These are phyloP conservation scores for Botryobasidium botryosum DNA, from an alignment of 768 basidiomycete species.

Conservation along the genomic window DNA sequence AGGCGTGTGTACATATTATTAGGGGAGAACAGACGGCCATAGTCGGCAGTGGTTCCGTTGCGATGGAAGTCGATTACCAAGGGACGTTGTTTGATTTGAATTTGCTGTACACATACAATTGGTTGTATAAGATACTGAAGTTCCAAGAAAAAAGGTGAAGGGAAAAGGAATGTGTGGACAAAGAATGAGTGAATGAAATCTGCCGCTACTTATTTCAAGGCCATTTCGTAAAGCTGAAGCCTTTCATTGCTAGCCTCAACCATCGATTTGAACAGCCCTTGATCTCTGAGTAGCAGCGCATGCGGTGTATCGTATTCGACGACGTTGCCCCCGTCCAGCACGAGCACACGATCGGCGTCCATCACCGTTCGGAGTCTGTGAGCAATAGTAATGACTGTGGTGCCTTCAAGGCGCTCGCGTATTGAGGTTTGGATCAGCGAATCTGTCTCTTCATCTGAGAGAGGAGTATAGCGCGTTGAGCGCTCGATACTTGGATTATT, in stretches of 20 bases:
- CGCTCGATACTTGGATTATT: conserved; percentile 10
- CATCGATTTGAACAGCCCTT: conserved; percentile 14
- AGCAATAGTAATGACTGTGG: conserved; percentile 30
- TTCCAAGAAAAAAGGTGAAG: no score
- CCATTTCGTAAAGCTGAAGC: neutral
- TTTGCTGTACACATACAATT: no score
- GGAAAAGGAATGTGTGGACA: neutral
- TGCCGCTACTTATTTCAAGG: neutral
- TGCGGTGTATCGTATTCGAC: neutral
- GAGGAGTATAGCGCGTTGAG: neutral
- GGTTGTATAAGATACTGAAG: no score
- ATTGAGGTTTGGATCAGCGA: conserved; percentile 24
- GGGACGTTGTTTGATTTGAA: no score
- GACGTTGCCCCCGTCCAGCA: neutral
- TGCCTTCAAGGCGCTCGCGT: conserved; percentile 19
- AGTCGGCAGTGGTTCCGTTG: no score
- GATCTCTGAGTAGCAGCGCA: neutral
- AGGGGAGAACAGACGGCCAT: no score
- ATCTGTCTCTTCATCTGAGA: conserved; percentile 22
- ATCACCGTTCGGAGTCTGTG: conserved; percentile 26
- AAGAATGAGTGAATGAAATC: neutral
- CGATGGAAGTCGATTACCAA: no score
- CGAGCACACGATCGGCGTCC: conserved; percentile 27
- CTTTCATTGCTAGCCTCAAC: conserved; percentile 17
- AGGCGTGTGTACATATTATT: no score